These are phyloP conservation scores for Globisporangium parvum DNA, from an alignment of 352 stramenopile genomes.

Conservation along the genomic window DNA sequence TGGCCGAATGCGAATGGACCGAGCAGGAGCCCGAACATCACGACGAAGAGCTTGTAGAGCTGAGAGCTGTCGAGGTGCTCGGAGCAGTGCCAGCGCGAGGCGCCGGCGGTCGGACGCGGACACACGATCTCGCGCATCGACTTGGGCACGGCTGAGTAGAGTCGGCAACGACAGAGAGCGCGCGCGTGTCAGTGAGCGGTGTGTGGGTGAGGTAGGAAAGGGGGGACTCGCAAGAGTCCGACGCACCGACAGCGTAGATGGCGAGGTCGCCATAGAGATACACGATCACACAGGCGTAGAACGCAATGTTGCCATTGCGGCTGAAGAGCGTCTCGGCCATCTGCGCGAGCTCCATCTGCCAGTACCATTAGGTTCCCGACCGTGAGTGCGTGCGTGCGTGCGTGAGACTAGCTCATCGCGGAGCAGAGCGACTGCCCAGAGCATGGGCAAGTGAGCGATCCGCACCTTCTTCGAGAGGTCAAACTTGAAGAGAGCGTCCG, in stretches of 20 bases:
- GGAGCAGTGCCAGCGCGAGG: constrained; percentile 62
- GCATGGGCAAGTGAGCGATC: not conserved
- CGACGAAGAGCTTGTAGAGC: constrained; percentile 79
- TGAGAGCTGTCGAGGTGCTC: constrained; percentile 67
- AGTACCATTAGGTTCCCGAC: constrained; percentile 13
- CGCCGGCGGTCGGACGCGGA: constrained; percentile 40
- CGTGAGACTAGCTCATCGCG: no score
- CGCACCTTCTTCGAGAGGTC: constrained; percentile 75
- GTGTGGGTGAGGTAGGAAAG: not conserved
- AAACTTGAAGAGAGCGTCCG: constrained; percentile 39
- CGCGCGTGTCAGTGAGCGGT: no score
- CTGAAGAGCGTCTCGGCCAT: constrained; percentile 80
- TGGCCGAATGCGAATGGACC: constrained; percentile 75
- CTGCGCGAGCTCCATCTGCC: constrained; percentile 70
- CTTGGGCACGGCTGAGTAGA: constrained; percentile 75
- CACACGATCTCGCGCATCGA: constrained; percentile 82
- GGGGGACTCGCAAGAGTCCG: not conserved
- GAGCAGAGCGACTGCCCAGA: no score
- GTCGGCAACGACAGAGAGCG: no score
- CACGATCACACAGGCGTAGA: constrained; percentile 76
- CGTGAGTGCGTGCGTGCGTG: no score
- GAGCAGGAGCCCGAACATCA: constrained; percentile 66
- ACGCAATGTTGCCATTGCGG: constrained; percentile 54
- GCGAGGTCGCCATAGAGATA: constrained; percentile 86
- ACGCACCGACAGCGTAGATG: constrained; percentile 84